A percentile compares a stretch with the other conserved stretches of the same genome.
phyloP scores from a whole-genome alignment of 306 rosid species.

The Gynostemma pentaphyllum region DNA sequence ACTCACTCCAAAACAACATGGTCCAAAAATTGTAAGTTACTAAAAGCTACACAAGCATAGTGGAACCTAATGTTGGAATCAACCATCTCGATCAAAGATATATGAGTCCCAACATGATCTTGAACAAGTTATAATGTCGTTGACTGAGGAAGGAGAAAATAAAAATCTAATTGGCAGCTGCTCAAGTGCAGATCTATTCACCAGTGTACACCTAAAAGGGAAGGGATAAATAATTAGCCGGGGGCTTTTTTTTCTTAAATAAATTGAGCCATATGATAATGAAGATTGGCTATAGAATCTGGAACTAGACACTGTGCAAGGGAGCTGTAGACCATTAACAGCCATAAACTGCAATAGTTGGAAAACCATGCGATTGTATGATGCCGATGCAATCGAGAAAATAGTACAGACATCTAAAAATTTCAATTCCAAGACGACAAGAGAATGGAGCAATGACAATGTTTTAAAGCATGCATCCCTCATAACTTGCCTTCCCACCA shows the following conservation, averaged over 20 bases:
- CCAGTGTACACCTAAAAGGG: neutral
- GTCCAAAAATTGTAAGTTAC: neutral
- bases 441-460: neutral
- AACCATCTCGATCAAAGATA: neutral
- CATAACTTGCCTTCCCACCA: neutral
- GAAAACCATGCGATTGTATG: neutral
- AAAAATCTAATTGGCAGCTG: neutral
- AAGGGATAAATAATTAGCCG: neutral
- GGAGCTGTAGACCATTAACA: neutral
- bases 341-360: neutral
- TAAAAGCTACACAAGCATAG: neutral
- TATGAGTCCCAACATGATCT: neutral
- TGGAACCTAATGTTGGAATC: conserved; percentile 1
- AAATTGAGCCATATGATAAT: neutral
- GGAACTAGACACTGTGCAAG: neutral
- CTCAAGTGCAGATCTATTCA: neutral
- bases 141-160: neutral
- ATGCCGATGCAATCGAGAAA: neutral
- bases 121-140: neutral
- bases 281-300: neutral
- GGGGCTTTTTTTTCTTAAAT: neutral
- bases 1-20: no score
- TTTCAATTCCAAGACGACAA: neutral
- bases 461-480: neutral
- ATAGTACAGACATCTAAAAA: neutral